A percentile compares a stretch with the other conserved stretches of the same genome.
Evolutionary conservation across 345 rosid species (phyloP).

Genomic region (Gossypium herbaceum): DNA sequence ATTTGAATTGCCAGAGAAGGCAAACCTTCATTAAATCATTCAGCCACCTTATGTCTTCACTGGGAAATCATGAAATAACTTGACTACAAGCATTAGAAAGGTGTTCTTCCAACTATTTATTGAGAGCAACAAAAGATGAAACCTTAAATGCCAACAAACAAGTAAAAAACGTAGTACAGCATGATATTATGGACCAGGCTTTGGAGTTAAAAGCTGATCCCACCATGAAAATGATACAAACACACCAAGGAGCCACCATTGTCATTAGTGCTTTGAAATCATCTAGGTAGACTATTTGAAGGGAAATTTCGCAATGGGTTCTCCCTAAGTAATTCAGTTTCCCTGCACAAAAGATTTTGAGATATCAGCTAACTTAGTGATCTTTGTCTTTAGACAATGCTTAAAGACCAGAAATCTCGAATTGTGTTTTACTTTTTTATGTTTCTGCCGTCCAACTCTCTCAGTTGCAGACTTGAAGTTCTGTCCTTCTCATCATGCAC

Average conservation of each 20-base stretch:
- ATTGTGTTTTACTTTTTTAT: constrained; percentile 35
- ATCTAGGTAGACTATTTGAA: constrained; percentile 60
- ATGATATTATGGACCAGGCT: constrained; percentile 9
- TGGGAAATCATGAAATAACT: neutral
- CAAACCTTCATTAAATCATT: neutral
- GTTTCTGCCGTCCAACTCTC: constrained; percentile 35
- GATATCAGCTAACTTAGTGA: neutral
- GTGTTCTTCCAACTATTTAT: neutral
- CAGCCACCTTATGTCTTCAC: neutral
- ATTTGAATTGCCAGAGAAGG: neutral
- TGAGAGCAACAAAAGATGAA: neutral
- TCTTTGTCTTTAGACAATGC: neutral
- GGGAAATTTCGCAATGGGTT: constrained; percentile 87
- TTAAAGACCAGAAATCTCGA: neutral
- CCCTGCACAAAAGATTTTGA: constrained; percentile 36
- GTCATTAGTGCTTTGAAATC: constrained; percentile 17
- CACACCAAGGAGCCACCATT: constrained; percentile 1
- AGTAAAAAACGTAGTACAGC: neutral
- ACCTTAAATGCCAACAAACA: neutral
- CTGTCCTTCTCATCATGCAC: constrained; percentile 18
- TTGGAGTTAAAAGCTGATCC: constrained; percentile 14
- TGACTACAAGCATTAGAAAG: neutral
- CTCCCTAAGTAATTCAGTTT: constrained; percentile 69
- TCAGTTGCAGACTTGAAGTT: constrained; percentile 36
- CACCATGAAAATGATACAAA: neutral